Conservation (phyloP, 768 basidiomycete species). For the Russula earlei region DNA sequence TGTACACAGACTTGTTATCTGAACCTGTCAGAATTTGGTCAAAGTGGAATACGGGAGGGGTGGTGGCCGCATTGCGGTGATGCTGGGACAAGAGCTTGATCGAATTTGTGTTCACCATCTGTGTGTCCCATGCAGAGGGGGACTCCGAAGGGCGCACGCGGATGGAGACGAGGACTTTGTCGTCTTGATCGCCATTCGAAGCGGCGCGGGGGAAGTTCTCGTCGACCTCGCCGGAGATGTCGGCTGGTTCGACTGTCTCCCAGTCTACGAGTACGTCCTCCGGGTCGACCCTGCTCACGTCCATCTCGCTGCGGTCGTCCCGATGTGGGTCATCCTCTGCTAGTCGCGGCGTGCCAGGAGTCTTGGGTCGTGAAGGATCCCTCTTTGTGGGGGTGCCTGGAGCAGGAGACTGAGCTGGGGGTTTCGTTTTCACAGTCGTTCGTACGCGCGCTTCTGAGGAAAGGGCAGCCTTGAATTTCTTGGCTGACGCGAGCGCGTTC, state of each 20-base stretch:
- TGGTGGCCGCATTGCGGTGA: constrained; percentile 34
- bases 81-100: constrained; percentile 54
- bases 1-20: constrained; percentile 72
- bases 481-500: constrained; percentile 15
- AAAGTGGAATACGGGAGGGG: constrained; percentile 50
- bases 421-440: constrained; percentile 17
- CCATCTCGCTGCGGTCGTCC: constrained; percentile 58
- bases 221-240: constrained; percentile 62
- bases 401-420: constrained; percentile 10
- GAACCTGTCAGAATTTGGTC: constrained; percentile 72
- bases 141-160: constrained; percentile 54
- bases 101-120: constrained; percentile 32
- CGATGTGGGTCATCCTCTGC: constrained; percentile 42
- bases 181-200: constrained; percentile 55
- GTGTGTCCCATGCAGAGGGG: constrained; percentile 47
- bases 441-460: constrained; percentile 18
- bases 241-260: constrained; percentile 57
- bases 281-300: constrained; percentile 61
- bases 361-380: constrained; percentile 24
- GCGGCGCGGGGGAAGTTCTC: constrained; percentile 38
- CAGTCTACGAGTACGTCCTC: constrained; percentile 73
- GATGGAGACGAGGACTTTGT: constrained; percentile 82
- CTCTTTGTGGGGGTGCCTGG: constrained; percentile 20
- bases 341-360: constrained; percentile 28
- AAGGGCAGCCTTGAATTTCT: constrained; percentile 18